A percentile compares a stretch with the other conserved stretches of the same genome.
These are phyloP conservation scores for Pogostemon cablin DNA, from an alignment of 257 asterid species.

Conservation along the genomic window DNA sequence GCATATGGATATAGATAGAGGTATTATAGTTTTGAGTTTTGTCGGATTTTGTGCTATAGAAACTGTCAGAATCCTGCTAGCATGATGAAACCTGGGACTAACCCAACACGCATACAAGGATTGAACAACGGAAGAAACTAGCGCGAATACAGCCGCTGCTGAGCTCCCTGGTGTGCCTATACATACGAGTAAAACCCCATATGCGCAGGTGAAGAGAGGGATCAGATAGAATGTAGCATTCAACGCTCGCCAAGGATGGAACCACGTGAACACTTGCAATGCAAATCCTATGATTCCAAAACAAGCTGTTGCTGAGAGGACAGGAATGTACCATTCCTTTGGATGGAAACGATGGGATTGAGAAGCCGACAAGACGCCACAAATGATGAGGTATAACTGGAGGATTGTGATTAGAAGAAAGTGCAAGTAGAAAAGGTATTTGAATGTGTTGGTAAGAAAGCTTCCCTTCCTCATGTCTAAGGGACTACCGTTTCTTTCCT, in stretches of 20 bases:
- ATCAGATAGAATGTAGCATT: constrained; percentile 48
- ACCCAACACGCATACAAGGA: constrained; percentile 59
- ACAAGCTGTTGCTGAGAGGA: constrained; percentile 45
- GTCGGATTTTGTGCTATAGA: constrained; percentile 40
- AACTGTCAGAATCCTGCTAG: constrained; percentile 35
- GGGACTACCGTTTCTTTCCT: constrained; percentile 19
- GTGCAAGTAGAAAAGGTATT: constrained; percentile 42
- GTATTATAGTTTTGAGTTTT: constrained; percentile 28
- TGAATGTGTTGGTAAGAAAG: constrained; percentile 19
- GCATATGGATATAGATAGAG: constrained; percentile 33
- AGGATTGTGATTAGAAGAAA: constrained; percentile 38
- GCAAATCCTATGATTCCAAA: constrained; percentile 45
- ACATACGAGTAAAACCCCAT: constrained; percentile 43
- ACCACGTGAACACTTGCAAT: constrained; percentile 44
- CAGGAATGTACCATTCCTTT: constrained; percentile 42
- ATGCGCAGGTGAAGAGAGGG: constrained; percentile 47
- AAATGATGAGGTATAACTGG: constrained; percentile 38
- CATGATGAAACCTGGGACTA: constrained; percentile 43
- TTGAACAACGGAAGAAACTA: constrained; percentile 38
- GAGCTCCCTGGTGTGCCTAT: constrained; percentile 48
- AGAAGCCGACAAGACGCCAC: constrained; percentile 36
- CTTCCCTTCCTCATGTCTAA: background rate
- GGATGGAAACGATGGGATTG: constrained; percentile 34
- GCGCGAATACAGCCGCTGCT: constrained; percentile 42
- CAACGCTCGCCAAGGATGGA: constrained; percentile 35